Evolutionary conservation across 345 rosid genomes (phyloP), one percentile per base, ranked within the genome.

Genomic region (Brassica cretica): DNA sequence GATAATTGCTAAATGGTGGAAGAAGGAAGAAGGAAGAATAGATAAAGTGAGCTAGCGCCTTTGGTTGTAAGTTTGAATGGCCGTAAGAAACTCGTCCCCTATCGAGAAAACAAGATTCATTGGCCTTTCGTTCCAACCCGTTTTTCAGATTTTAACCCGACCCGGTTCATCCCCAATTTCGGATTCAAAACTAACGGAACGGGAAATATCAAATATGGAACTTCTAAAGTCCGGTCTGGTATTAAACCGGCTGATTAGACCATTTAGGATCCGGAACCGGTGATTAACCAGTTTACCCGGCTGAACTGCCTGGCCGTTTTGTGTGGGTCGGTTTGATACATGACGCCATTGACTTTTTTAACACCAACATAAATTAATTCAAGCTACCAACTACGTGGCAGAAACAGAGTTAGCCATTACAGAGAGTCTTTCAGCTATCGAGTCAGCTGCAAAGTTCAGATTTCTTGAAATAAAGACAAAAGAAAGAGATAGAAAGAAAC

Each of bases 1-100:
- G 81, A 76, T 35, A 41, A 8, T 68, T 32, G 76, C 69, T 65
- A 67, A 49, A 55, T 44, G 68, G 63, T 53, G 78, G 63, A 66
- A 25, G 5, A 10, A 4, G 78, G 63, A 66, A 25, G 5, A 10
- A 4, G 14, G 3, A 25, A 25, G 14, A 0, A 0, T 44, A 49
- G 16, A 19, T 0, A 67, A 62, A 68, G 65, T 67, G 68, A 29
- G 78, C 9, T 6, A 32, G 39, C 70, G 70, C 75, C 82, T 72
- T 69, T 73, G 46, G 16, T 25, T 30, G 29, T 39, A 21, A 39
- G 30, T 68, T 72, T 74, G 66, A 74, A 62, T 49, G 82, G 78
- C 82, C 82, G 68, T 72, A 59, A 78, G 5, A 64, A 56, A 65
- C 44, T 71, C 65, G 16, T 11, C 66, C 5, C 27, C 27, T 68